Evolutionary conservation across 2,329 filamentous ascomycete genomes (phyloP).

Genomic region (Tolypocladium nubicola): DNA sequence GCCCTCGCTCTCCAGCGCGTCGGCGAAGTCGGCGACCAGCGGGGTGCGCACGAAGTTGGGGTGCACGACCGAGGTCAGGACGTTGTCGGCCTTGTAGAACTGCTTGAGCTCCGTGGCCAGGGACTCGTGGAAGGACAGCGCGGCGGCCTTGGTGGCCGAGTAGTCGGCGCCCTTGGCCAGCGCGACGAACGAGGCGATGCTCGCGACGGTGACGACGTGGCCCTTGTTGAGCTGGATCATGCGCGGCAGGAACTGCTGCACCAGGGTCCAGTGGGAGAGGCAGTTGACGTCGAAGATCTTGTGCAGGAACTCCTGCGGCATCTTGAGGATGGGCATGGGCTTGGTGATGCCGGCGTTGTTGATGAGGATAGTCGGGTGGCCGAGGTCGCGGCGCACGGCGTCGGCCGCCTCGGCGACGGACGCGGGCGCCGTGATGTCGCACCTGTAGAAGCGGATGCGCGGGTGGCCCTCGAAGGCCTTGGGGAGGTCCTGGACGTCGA

Average conservation of each 20-base stretch:
- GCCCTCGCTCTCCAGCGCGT: conserved; percentile 15
- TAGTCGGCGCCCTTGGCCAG: conserved; percentile 57
- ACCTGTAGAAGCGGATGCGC: conserved; percentile 20
- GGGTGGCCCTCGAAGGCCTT: conserved; percentile 11
- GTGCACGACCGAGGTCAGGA: conserved; percentile 54
- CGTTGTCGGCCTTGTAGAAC: conserved; percentile 47
- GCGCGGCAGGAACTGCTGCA: conserved; percentile 53
- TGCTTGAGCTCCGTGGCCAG: conserved; percentile 44
- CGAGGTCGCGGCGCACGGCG: conserved; percentile 31
- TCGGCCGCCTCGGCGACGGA: conserved; percentile 32
- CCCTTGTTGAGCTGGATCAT: conserved; percentile 57
- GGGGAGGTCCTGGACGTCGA: conserved; percentile 44
- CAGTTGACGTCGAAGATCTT: conserved; percentile 61
- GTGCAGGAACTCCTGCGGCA: conserved; percentile 43
- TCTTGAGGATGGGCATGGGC: conserved; percentile 47
- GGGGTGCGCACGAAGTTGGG: conserved; percentile 43
- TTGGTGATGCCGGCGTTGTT: conserved; percentile 58
- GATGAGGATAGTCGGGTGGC: conserved; percentile 56
- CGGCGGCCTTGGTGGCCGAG: conserved; percentile 52
- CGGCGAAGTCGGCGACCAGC: conserved; percentile 23
- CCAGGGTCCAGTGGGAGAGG: conserved; percentile 52
- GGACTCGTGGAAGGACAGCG: conserved; percentile 57
- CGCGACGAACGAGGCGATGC: conserved; percentile 49
- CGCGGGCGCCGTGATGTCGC: conserved; percentile 29
- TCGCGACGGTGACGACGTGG: conserved; percentile 60